Conservation (phyloP, 1,284 basidiomycete genomes). For the Malassezia equina region DNA sequence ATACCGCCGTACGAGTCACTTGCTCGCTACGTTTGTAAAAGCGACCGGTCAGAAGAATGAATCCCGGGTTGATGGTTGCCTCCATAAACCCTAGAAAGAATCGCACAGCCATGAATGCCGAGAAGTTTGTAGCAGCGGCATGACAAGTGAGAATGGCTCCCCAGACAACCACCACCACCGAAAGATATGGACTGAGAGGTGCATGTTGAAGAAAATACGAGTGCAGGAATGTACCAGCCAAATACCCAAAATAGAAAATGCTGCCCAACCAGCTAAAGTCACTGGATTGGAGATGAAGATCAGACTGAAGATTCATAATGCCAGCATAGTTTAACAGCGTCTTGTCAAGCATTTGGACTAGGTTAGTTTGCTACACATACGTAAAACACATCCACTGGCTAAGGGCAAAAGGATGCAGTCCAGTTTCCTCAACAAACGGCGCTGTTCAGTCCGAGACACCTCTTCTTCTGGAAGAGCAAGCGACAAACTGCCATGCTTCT, state of each 20-base stretch:
- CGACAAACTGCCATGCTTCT: not conserved
- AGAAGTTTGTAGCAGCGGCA: conserved; percentile 33
- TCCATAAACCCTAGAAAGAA: conserved; percentile 45
- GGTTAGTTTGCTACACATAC: conserved; percentile 24
- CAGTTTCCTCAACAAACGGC: conserved; percentile 36
- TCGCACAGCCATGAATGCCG: conserved; percentile 28
- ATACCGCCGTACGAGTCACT: conserved; percentile 27
- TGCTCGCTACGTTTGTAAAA: conserved; percentile 35
- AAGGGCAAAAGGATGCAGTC: conserved; percentile 39
- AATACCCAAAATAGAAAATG: conserved; percentile 31
- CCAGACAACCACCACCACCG: conserved; percentile 18
- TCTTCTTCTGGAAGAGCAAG: not conserved
- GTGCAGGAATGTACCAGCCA: conserved; percentile 20
- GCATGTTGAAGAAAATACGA: conserved; percentile 22
- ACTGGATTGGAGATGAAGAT: conserved; percentile 27
- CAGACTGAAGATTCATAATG: conserved; percentile 35
- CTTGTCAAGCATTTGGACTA: conserved; percentile 43
- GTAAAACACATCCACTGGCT: conserved; percentile 5
- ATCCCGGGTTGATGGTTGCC: conserved; percentile 27
- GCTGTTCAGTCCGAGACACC: conserved; percentile 14
- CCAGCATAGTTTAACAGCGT: conserved; percentile 32
- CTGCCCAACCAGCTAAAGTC: conserved; percentile 40
- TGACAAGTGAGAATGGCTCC: conserved; percentile 25
- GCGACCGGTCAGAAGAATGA: conserved; percentile 31
- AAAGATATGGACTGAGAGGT: conserved; percentile 20